A percentile compares a stretch with the other conserved stretches of the same genome.
Conservation (phyloP, 306 rosid genomes). For the Prunus campanulata region DNA sequence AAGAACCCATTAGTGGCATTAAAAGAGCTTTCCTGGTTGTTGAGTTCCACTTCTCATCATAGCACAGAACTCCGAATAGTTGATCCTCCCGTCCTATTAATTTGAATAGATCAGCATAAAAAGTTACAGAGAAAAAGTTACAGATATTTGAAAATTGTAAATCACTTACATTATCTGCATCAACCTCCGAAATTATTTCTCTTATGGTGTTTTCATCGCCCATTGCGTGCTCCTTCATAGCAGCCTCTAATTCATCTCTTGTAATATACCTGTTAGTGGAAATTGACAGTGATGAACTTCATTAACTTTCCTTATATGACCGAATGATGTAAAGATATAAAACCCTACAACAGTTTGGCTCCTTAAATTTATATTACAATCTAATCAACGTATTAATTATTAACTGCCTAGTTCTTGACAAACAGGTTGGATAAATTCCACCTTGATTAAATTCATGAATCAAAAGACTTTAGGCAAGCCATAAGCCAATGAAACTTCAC, state of each 20-base stretch:
- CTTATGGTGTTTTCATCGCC: constrained; percentile 75
- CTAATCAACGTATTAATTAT: neutral
- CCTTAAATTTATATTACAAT: neutral
- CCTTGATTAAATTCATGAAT: constrained; percentile 3
- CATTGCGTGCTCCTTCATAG: constrained; percentile 87
- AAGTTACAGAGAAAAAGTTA: constrained; percentile 1
- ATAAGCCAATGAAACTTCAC: neutral
- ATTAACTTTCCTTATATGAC: neutral
- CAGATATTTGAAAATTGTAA: neutral
- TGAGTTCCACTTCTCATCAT: constrained; percentile 96
- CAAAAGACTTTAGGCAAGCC: neutral
- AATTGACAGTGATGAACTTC: constrained; percentile 21
- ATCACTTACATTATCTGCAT: constrained; percentile 81
- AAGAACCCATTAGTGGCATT: constrained; percentile 9
- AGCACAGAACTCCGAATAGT: constrained; percentile 79
- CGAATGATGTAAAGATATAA: neutral
- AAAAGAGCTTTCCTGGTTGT: constrained; percentile 44
- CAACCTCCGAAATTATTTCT: constrained; percentile 94
- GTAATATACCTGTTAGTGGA: constrained; percentile 60
- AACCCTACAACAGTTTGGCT: constrained; percentile 3
- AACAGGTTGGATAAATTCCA: neutral
- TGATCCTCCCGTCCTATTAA: constrained; percentile 86
- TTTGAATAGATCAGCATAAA: constrained; percentile 23
- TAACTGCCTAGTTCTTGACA: neutral
- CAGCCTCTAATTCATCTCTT: constrained; percentile 80